Evolutionary conservation across 164 flowering plant genomes (phyloP).

Genomic region (Umbellularia californica): DNA sequence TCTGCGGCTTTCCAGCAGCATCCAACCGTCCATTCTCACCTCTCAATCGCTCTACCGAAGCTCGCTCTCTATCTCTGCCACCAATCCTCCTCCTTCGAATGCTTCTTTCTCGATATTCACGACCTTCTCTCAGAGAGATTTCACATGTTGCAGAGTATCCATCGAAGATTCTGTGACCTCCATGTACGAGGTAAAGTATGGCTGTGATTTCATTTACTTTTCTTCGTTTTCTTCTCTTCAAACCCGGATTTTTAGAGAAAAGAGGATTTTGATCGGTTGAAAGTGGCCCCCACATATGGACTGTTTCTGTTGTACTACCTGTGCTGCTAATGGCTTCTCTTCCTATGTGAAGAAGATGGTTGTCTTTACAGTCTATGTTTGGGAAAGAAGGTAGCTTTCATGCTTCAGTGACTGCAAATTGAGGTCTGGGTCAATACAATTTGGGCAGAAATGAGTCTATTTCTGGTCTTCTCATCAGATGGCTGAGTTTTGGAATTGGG

Average conservation of each 20-base stretch:
- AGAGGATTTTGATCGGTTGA: neutral
- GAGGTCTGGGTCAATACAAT: too few relatives aligned
- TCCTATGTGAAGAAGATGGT: too few relatives aligned
- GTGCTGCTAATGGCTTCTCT: too few relatives aligned
- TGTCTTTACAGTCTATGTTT: too few relatives aligned
- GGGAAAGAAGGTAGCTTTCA: too few relatives aligned
- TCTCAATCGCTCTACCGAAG: neutral
- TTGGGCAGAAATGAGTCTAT: too few relatives aligned
- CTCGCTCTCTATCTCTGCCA: neutral
- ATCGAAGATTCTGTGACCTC: neutral
- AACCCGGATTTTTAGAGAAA: neutral
- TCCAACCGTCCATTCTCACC: conserved; percentile 6
- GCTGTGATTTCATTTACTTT: neutral
- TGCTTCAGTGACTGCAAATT: too few relatives aligned
- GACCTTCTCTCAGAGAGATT: neutral
- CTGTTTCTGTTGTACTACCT: neutral
- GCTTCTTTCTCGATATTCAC: neutral
- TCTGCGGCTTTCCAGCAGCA: conserved; percentile 9
- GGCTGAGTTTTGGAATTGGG: too few relatives aligned
- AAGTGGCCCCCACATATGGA: neutral
- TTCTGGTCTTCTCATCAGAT: too few relatives aligned
- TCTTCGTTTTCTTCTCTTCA: neutral
- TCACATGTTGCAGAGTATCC: conserved; percentile 1
- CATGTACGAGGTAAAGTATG: conserved; percentile 1
- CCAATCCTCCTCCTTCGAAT: conserved; percentile 1